These are phyloP conservation scores for Mucor irregularis DNA, from an alignment of 371 early-diverging fungal genomes.

Conservation along the genomic window DNA sequence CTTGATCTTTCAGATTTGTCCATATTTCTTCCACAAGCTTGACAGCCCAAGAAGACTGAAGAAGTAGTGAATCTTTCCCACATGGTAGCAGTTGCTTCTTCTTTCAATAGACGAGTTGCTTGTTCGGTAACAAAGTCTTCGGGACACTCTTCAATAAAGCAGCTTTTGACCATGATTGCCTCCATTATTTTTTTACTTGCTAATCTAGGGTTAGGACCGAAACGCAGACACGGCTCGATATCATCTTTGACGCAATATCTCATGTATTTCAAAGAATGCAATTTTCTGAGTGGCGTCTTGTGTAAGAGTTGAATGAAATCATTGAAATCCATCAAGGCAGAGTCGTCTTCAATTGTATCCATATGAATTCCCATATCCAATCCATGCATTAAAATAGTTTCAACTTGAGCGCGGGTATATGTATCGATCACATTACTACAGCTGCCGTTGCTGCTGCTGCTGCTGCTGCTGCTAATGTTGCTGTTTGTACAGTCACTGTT, in stretches of 20 bases:
- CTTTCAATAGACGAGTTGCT: constrained; percentile 20
- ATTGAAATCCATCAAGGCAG: constrained; percentile 70
- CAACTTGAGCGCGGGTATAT: constrained; percentile 27
- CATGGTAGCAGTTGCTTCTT: constrained; percentile 32
- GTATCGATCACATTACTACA: constrained; percentile 7
- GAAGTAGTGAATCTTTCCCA: constrained; percentile 57
- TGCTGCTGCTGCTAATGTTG: too few species aligned
- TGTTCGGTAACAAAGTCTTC: constrained; percentile 34
- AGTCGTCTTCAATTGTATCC: constrained; percentile 48
- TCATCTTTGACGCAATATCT: constrained; percentile 73
- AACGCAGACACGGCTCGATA: constrained; percentile 82
- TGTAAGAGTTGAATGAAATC: constrained; percentile 67
- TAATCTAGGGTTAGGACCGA: constrained; percentile 84
- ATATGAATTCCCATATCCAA: constrained; percentile 4
- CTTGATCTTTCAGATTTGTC: constrained; percentile 20
- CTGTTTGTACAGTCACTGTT: background rate
- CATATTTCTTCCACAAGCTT: constrained; percentile 40
- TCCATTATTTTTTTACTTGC: constrained; percentile 79
- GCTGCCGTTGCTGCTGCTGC: background rate
- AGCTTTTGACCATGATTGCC: constrained; percentile 77
- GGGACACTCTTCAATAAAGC: constrained; percentile 68
- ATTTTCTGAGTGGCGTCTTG: constrained; percentile 60
- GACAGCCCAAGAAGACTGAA: constrained; percentile 39
- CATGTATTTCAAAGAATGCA: constrained; percentile 75
- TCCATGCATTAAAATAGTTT: constrained; percentile 16